Evolutionary conservation across 106 monocot species (phyloP), one percentile per base, ranked within the genome.

Genomic region (Dendrobium catenatum): DNA sequence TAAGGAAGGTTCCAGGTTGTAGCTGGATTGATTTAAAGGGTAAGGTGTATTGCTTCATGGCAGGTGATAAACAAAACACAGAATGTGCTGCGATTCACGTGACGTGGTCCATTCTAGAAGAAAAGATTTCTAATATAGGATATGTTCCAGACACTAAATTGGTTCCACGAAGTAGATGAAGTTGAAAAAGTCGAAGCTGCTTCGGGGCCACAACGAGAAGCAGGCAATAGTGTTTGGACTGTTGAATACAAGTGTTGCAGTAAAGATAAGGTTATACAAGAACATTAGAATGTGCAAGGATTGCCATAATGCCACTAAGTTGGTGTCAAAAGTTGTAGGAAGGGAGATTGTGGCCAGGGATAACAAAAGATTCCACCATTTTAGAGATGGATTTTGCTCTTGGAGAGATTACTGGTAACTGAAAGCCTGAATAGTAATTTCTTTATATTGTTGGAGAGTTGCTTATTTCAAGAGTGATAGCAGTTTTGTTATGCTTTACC

Each of bases 11-110:
- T 33, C 82, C 89, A 3, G 91, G 94, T 20, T 86, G 79, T 55
- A 94, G 94, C 79, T 94, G 89, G 94, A 89, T 89, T 20, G 86
- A 89, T 5, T 51, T 91, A 9, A 85, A 80, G 26, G 85, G 89
- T 4, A 85, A 77, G 46, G 79, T 91, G 31, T 86, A 86, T 48
- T 79, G 79, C 55, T 94, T 94, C 27, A 46, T 84, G 19, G 87
- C 85, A 22, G 86, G 87, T 16, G 81, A 94, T 54, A 37, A 37
- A 59, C 41, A 41, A 37, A 18, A 61, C 64, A 24, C 79, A 9
- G 86, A 90, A 79, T 84, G 82, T 42, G 72, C 51, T 66, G 84
- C 84, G 54, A 75, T 85, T 44, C n/a, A 31, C 4, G 73, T n/a
- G 58, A 26, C 80, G 75, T 91, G 88, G 90, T 18, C 56, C 42